phyloP scores from a whole-genome alignment of 2,329 filamentous ascomycete genomes.

The Cercospora sp. region DNA sequence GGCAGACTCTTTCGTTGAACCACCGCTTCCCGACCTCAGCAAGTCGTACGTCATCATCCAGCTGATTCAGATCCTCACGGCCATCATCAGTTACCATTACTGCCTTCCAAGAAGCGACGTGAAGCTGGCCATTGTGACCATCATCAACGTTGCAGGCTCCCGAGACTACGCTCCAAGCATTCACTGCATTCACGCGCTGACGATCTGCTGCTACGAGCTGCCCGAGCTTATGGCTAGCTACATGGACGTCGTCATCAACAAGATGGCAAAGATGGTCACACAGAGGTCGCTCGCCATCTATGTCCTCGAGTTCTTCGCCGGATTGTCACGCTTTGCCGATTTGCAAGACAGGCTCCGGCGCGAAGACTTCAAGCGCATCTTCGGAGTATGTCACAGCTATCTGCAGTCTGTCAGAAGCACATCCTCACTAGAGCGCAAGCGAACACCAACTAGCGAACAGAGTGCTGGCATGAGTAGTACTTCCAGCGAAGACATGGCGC shows the following conservation, averaged over 20 bases:
- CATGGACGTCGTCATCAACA: constrained; percentile 81
- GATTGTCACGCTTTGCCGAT: constrained; percentile 78
- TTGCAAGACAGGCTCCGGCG: constrained; percentile 53
- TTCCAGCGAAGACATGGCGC: constrained; percentile 38
- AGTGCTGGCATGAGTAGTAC: constrained; percentile 30
- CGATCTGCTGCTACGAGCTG: constrained; percentile 92
- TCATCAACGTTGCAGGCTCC: constrained; percentile 71
- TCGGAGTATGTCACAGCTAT: constrained; percentile 92
- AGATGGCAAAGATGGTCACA: constrained; percentile 95
- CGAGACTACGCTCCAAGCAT: constrained; percentile 68
- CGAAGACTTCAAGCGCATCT: constrained; percentile 90
- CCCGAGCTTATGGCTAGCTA: constrained; percentile 83
- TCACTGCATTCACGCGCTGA: constrained; percentile 90
- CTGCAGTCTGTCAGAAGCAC: constrained; percentile 75
- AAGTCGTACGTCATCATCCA: constrained; percentile 88
- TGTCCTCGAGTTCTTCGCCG: constrained; percentile 91
- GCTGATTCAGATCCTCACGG: constrained; percentile 81
- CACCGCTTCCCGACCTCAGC: constrained; percentile 75
- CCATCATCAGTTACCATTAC: constrained; percentile 86
- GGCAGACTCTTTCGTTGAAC: constrained; percentile 74
- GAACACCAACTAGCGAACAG: constrained; percentile 31
- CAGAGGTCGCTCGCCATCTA: constrained; percentile 89
- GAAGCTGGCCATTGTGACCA: constrained; percentile 79
- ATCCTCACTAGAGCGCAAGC: constrained; percentile 27
- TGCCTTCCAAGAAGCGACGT: constrained; percentile 81